Evolutionary conservation across 768 basidiomycete species (phyloP).

Genomic region (Kondoa subrosea): DNA sequence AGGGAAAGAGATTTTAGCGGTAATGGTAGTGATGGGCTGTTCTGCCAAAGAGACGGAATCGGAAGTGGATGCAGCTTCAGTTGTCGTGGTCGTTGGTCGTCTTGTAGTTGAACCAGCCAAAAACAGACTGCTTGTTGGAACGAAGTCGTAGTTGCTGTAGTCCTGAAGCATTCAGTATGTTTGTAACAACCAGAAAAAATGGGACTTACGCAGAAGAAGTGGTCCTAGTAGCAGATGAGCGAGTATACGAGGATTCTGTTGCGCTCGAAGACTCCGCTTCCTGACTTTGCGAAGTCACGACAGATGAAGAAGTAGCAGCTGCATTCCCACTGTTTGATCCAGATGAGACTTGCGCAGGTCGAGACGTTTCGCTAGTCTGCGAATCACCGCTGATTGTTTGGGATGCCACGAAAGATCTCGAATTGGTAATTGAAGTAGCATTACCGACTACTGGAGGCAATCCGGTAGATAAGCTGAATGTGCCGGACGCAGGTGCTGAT

Average conservation of each 20-base stretch:
- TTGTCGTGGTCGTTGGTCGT: neutral
- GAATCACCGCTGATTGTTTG: neutral
- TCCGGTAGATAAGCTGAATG: too few species aligned
- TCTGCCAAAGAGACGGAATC: conserved; percentile 12
- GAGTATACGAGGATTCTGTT: neutral
- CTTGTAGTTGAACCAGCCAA: conserved; percentile 19
- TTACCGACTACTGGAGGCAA: too few species aligned
- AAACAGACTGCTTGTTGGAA: conserved; percentile 25
- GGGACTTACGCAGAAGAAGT: neutral
- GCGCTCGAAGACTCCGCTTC: neutral
- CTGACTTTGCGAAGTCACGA: neutral
- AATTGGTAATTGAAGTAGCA: too few species aligned
- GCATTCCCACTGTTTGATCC: neutral
- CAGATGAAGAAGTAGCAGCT: neutral
- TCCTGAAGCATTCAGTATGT: neutral
- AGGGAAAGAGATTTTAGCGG: conserved; percentile 24
- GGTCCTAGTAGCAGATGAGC: neutral
- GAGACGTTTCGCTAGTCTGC: neutral
- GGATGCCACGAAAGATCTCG: too few species aligned
- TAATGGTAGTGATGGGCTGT: conserved; percentile 21
- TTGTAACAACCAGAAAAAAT: too few species aligned
- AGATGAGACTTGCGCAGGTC: too few species aligned
- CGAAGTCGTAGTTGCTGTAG: conserved; percentile 20
- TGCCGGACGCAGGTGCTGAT: too few species aligned
- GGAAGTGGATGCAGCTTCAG: conserved; percentile 4